phyloP scores from a whole-genome alignment of 352 stramenopile species.

The Phytophthora agathidicida region DNA sequence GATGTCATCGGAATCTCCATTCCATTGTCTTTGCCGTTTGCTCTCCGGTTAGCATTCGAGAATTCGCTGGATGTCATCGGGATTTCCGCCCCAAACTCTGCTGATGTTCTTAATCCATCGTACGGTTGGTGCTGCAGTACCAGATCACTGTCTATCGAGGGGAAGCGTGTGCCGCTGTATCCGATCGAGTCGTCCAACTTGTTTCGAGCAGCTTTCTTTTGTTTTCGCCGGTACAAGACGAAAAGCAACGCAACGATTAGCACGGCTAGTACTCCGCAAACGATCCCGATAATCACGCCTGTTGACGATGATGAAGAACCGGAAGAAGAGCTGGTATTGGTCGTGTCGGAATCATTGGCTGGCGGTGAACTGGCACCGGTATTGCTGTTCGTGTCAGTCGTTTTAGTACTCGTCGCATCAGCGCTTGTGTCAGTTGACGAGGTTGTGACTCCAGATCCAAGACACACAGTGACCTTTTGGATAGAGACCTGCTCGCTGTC shows the following conservation, averaged over 20 bases:
- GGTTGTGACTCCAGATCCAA: constrained; percentile 24
- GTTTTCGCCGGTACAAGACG: constrained; percentile 21
- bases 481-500: constrained; percentile 26
- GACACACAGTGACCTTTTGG: constrained; percentile 32
- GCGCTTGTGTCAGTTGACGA: constrained; percentile 19
- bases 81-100: constrained; percentile 18
- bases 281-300: constrained; percentile 27
- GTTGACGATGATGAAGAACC: constrained; percentile 24
- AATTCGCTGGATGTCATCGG: constrained; percentile 29
- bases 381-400: constrained; percentile 4
- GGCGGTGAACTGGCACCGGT: constrained; percentile 8
- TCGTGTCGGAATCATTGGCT: constrained; percentile 2
- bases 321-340: constrained; percentile 5
- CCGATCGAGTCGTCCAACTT: constrained; percentile 17
- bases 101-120: constrained; percentile 16
- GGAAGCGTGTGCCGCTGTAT: constrained; percentile 22
- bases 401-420: constrained; percentile 16
- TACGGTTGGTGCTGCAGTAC: constrained; percentile 25
- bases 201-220: neutral
- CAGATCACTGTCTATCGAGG: constrained; percentile 28
- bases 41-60: constrained; percentile 24
- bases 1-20: constrained; percentile 3
- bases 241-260: constrained; percentile 18
- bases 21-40: neutral
- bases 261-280: constrained; percentile 20